Evolutionary conservation across 2,329 filamentous ascomycete genomes (phyloP).

Genomic region (Saccharata proteae): DNA sequence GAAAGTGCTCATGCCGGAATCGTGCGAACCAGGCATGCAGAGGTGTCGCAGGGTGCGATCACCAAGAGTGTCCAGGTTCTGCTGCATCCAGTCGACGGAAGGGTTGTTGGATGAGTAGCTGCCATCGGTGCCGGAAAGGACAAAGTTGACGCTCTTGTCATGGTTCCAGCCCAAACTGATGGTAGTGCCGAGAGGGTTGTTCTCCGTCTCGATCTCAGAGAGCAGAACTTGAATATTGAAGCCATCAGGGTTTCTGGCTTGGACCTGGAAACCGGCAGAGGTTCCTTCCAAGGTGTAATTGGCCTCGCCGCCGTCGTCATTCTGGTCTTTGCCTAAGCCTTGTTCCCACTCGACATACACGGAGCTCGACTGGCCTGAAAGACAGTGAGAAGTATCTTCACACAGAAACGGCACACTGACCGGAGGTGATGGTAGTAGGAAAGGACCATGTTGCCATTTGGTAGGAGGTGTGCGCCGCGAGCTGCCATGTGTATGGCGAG

Average conservation of each 20-base stretch:
- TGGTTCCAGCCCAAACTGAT: slow-evolving; percentile 24
- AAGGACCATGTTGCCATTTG: slow-evolving; percentile 28
- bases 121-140: slow-evolving; percentile 24
- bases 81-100: slow-evolving; percentile 29
- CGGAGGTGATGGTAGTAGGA: slow-evolving; percentile 18
- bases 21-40: slow-evolving; percentile 38
- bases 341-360: slow-evolving; percentile 21
- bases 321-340: slow-evolving; percentile 14
- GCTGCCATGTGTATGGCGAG: slow-evolving; percentile 26
- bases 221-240: slow-evolving; percentile 19
- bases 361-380: slow-evolving; percentile 16
- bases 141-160: slow-evolving; percentile 24
- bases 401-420: slow-evolving; percentile 8
- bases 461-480: slow-evolving; percentile 20
- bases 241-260: slow-evolving; percentile 15
- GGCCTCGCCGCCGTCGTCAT: slow-evolving; percentile 23
- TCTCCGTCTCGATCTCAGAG: slow-evolving; percentile 19
- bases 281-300: slow-evolving; percentile 21
- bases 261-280: slow-evolving; percentile 19
- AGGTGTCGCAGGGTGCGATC: slow-evolving; percentile 33
- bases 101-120: slow-evolving; percentile 24
- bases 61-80: slow-evolving; percentile 24
- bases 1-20: slow-evolving; percentile 37
- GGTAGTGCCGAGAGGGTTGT: slow-evolving; percentile 19
- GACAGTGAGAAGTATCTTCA: neutral